Conservation (phyloP, 345 rosid genomes). For the Euphorbia lathyris region DNA sequence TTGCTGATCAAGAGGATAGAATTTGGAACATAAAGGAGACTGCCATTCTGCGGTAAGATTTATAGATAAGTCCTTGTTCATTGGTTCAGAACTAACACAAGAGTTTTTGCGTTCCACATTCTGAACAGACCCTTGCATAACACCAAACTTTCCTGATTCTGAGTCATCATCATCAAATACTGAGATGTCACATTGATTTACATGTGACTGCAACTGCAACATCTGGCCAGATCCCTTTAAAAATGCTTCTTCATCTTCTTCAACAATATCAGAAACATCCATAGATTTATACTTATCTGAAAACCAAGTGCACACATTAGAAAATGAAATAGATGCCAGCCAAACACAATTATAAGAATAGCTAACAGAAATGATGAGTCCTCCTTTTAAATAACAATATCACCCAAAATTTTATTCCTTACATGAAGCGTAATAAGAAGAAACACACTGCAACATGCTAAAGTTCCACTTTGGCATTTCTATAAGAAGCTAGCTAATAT, state of each 20-base stretch:
- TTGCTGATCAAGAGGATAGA: slow-evolving; percentile 79
- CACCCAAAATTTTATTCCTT: not conserved
- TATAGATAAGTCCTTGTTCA: slow-evolving; percentile 44
- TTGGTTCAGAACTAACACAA: slow-evolving; percentile 60
- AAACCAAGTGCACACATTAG: slow-evolving; percentile 24
- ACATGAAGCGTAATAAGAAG: not conserved
- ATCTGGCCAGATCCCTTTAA: slow-evolving; percentile 52
- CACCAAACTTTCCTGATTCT: slow-evolving; percentile 39
- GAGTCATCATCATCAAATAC: slow-evolving; percentile 30
- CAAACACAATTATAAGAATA: not conserved
- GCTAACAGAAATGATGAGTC: not conserved
- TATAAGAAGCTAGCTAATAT: slow-evolving; percentile 4
- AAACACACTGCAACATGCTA: not conserved
- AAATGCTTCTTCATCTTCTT: slow-evolving; percentile 86
- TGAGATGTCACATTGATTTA: slow-evolving; percentile 42
- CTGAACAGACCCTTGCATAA: slow-evolving; percentile 30
- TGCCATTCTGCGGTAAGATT: slow-evolving; percentile 47
- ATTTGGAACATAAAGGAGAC: slow-evolving; percentile 41
- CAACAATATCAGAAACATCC: slow-evolving; percentile 64
- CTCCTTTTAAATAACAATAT: not conserved
- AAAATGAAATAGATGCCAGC: not conserved
- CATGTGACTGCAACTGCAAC: slow-evolving; percentile 32
- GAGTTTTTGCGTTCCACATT: slow-evolving; percentile 35
- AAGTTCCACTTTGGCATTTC: not conserved
- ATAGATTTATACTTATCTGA: slow-evolving; percentile 58